A percentile compares a stretch with the other conserved stretches of the same genome.
These are phyloP conservation scores for Centella asiatica DNA, from an alignment of 129 eudicot species.

Conservation along the genomic window DNA sequence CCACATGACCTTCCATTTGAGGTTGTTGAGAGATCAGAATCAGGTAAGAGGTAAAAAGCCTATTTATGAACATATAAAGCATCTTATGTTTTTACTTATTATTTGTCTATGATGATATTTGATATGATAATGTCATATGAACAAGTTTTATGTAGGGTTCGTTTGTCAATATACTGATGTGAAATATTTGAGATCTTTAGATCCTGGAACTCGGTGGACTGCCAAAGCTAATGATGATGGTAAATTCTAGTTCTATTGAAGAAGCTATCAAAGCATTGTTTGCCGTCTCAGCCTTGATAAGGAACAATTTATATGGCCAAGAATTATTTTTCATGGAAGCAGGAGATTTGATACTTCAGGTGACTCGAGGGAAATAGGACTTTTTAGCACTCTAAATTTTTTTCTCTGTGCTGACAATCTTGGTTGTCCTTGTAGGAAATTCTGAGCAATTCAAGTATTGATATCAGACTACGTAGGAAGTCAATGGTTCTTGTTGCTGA, in stretches of 20 bases:
- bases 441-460: conserved; percentile 61
- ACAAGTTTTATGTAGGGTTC: conserved; percentile 1
- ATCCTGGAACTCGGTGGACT: conserved; percentile 60
- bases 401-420: conserved; percentile 5
- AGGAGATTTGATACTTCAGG: conserved; percentile 79
- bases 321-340: conserved; percentile 48
- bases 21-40: too few relatives aligned
- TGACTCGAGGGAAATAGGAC: conserved; percentile 16
- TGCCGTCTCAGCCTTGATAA: conserved; percentile 81
- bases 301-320: conserved; percentile 63
- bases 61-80: conserved; percentile 2
- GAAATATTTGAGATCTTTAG: conserved; percentile 27
- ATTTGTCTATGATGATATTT: background rate
- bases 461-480: conserved; percentile 64
- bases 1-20: too few relatives aligned
- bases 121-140: background rate
- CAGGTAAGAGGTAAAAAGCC: too few relatives aligned
- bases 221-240: conserved; percentile 57
- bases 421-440: conserved; percentile 49
- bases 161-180: conserved; percentile 6
- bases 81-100: background rate
- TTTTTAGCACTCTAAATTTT: background rate
- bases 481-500: conserved; percentile 67
- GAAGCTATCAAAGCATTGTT: conserved; percentile 79
- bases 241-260: conserved; percentile 41